These are phyloP conservation scores for Cryptosporidium xiaoi DNA, from an alignment of 169 alveolate genomes.

Conservation along the genomic window DNA sequence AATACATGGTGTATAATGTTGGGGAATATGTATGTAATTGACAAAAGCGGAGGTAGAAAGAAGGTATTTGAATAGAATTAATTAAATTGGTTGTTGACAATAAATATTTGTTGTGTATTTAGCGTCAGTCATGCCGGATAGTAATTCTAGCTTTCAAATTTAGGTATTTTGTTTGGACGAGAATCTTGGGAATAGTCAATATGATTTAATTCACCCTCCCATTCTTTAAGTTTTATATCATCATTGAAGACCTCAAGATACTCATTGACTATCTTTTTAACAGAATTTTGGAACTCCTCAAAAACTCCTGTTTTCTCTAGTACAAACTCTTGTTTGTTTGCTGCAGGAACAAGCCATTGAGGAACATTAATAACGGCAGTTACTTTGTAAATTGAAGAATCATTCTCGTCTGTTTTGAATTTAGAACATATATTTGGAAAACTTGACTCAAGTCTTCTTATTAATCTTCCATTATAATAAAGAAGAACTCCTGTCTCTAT, in stretches of 20 bases:
- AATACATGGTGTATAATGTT: too few relatives aligned
- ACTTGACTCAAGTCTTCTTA: conserved; percentile 86
- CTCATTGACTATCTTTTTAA: conserved; percentile 78
- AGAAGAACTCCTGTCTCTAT: conserved; percentile 90
- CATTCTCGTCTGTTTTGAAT: conserved; percentile 77
- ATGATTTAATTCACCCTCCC: conserved; percentile 77
- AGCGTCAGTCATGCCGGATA: too few relatives aligned
- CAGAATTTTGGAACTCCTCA: conserved; percentile 83
- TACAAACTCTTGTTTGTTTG: conserved; percentile 89
- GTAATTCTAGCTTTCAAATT: conserved; percentile 4
- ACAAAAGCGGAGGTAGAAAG: too few relatives aligned
- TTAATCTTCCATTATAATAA: conserved; percentile 86
- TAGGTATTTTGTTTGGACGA: conserved; percentile 52
- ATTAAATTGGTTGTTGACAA: too few relatives aligned
- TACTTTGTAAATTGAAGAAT: conserved; percentile 72
- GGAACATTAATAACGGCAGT: conserved; percentile 90
- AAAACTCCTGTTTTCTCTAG: conserved; percentile 88
- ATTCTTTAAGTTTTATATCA: conserved; percentile 77
- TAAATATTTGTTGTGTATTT: too few relatives aligned
- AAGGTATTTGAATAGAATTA: too few relatives aligned
- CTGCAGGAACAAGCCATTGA: conserved; percentile 89
- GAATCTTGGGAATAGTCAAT: background rate
- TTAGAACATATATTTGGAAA: conserved; percentile 81
- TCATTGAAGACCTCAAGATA: conserved; percentile 81
- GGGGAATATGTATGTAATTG: too few relatives aligned